These are phyloP conservation scores for Zoysia japonica DNA, from an alignment of 176 grass and related monocot species.

Conservation along the genomic window DNA sequence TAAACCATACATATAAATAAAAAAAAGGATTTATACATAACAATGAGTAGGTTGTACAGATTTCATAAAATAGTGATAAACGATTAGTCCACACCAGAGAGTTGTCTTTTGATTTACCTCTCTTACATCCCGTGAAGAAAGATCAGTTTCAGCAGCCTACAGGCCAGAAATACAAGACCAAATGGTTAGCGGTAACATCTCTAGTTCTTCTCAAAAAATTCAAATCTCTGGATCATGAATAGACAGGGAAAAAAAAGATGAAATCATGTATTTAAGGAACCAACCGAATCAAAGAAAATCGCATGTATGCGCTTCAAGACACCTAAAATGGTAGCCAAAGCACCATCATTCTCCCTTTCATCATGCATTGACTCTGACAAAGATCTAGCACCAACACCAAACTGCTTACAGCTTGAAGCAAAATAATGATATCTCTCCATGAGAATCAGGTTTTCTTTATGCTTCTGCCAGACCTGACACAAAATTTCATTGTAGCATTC, in stretches of 20 bases:
- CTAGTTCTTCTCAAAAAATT: not conserved
- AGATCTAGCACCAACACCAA: slow-evolving; percentile 55
- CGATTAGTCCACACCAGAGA: too few species aligned
- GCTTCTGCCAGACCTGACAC: slow-evolving; percentile 83
- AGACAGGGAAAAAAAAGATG: not conserved
- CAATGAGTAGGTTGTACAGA: not conserved
- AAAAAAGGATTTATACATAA: not conserved
- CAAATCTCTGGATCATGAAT: not conserved
- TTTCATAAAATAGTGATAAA: slow-evolving; percentile 5
- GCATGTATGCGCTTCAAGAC: slow-evolving; percentile 68
- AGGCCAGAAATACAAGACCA: slow-evolving; percentile 13
- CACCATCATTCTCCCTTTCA: slow-evolving; percentile 81
- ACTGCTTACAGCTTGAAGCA: slow-evolving; percentile 70
- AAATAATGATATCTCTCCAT: slow-evolving; percentile 98
- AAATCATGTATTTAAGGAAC: slow-evolving; percentile 31
- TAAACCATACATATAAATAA: not conserved
- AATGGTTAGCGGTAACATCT: not conserved
- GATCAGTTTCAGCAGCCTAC: slow-evolving; percentile 53
- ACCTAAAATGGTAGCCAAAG: slow-evolving; percentile 72
- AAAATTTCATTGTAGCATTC: not conserved
- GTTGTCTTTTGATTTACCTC: slow-evolving; percentile 45
- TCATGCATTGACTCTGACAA: slow-evolving; percentile 73
- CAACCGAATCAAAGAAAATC: slow-evolving; percentile 84
- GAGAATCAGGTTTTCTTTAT: slow-evolving; percentile 86
- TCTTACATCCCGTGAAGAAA: slow-evolving; percentile 67